Base-by-base conservation (phyloP, 768 basidiomycete genomes). In the Pilatotrama ljubarskyi region DNA sequence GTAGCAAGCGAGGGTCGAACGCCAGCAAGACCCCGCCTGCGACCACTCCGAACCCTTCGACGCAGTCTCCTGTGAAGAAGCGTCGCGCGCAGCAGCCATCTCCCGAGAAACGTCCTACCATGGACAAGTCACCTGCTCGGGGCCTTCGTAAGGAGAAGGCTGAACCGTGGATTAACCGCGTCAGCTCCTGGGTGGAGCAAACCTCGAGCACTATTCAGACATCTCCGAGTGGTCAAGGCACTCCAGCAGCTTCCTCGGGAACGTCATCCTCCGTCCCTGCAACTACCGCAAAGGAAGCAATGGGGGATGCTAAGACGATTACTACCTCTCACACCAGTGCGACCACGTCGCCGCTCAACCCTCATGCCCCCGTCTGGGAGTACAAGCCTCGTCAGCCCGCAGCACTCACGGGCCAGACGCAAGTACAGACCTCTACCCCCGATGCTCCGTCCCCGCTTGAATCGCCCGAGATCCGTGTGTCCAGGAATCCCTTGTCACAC, bases 151-250 rank as follows among this genome's bases (percentile, higher is more conserved):
- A 49, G 55, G 55, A 57, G 38, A 57, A 29, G 5, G 55, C 55
- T 5, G 49, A 51, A 35, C 48, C 49, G 3, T 61, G 54, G 61
- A 26, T 24, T 9, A 20, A 50, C n/a, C 61, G 56, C n/a, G 52
- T 63, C 14, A 36, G 49, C 42, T 32, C 56, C 13, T 63, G 61
- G 61, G n/a, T 58, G 36, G 61, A 29, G 17, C 35, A 51, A 3
- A 51, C 54, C 2, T 57, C 55, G 6, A 41, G 18, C 18, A 32
- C 22, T 2, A 14, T 24, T 49, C 49, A 54, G 46, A 29, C 36
- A 9, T 40, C 49, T 11, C 50, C 42, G 18, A 20, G 32, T 13
- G 13, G 15, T 1, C 26, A 22, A 14, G 8, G 11, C 26, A 13
- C 37, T n/a, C 40, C 47, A n/a, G 4, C 29, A 17, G n/a, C 13